These are phyloP conservation scores for Pyrenophora tritici-repentis DNA, from an alignment of 2,329 filamentous ascomycete species.

Conservation along the genomic window DNA sequence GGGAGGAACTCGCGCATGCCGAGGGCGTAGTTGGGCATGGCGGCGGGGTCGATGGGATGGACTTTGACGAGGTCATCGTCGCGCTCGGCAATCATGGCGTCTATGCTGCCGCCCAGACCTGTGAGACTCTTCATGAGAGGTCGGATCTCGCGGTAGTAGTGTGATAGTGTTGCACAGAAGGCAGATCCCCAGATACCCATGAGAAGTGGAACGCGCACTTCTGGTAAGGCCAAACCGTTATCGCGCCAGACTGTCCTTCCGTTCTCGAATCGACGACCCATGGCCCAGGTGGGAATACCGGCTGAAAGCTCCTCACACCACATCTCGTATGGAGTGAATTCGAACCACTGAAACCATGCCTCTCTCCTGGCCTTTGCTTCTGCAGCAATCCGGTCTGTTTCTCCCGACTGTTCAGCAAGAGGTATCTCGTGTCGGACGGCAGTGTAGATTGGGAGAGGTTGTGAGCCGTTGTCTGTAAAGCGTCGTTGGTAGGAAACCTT, in stretches of 20 bases:
- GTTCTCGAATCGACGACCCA: constrained; percentile 79
- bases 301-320: constrained; percentile 92
- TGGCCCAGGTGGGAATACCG: constrained; percentile 92
- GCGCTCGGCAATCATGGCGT: constrained; percentile 79
- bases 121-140: constrained; percentile 76
- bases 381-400: constrained; percentile 40
- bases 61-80: constrained; percentile 87
- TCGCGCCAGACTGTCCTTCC: constrained; percentile 68
- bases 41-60: constrained; percentile 90
- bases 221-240: constrained; percentile 75
- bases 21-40: constrained; percentile 85
- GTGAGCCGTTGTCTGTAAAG: constrained; percentile 75
- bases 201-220: constrained; percentile 79
- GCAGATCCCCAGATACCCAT: constrained; percentile 97
- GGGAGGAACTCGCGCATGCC: constrained; percentile 79
- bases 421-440: constrained; percentile 96
- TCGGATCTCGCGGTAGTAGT: constrained; percentile 94
- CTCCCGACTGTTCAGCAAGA: constrained; percentile 55
- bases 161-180: constrained; percentile 92
- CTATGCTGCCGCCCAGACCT: constrained; percentile 72
- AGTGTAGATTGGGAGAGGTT: constrained; percentile 93
- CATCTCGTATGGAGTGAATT: constrained; percentile 87
- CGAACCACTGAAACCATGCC: constrained; percentile 98
- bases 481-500: constrained; percentile 87
- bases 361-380: constrained; percentile 62